Percentiles rank a stretch among this genome's conserved stretches.
Conservation (phyloP, 2,329 filamentous ascomycete genomes). For the Ilyonectria robusta region DNA sequence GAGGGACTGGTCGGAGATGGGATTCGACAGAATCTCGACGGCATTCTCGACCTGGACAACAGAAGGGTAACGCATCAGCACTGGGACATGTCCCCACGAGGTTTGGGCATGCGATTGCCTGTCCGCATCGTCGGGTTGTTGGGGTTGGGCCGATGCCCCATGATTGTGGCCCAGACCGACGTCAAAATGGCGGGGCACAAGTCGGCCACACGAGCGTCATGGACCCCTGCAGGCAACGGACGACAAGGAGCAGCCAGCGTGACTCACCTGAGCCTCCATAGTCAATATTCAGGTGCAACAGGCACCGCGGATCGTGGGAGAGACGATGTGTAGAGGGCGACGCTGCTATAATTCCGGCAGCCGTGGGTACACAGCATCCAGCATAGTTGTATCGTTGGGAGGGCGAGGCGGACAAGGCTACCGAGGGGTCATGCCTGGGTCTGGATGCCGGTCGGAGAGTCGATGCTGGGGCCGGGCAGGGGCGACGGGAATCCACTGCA, state of each 20-base stretch:
- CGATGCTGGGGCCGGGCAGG: conserved; percentile 33
- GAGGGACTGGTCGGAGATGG: conserved; percentile 79
- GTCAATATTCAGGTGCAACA: conserved; percentile 47
- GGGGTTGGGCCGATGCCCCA: conserved; percentile 43
- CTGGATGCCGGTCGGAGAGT: conserved; percentile 39
- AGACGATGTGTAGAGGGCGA: conserved; percentile 40
- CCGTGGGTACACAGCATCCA: conserved; percentile 58
- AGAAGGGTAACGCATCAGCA: conserved; percentile 32
- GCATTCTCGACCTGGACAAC: conserved; percentile 85
- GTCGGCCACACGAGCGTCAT: conserved; percentile 40
- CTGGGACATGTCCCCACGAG: neutral
- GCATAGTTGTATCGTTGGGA: conserved; percentile 56
- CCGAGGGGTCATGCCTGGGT: conserved; percentile 58
- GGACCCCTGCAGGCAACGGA: conserved; percentile 33
- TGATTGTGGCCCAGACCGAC: conserved; percentile 39
- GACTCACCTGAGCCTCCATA: conserved; percentile 65
- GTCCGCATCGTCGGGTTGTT: conserved; percentile 30
- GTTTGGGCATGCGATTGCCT: conserved; percentile 22
- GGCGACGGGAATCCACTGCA: conserved; percentile 15
- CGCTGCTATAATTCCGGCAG: conserved; percentile 62
- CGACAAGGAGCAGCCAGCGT: conserved; percentile 32
- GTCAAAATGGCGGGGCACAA: conserved; percentile 49
- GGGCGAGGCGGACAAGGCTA: conserved; percentile 56
- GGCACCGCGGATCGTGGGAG: conserved; percentile 15
- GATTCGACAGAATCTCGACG: conserved; percentile 93